Evolutionary conservation across 2,329 filamentous ascomycete genomes (phyloP), one percentile per base, ranked within the genome.

Genomic region (Dryadomyces sulphureus): DNA sequence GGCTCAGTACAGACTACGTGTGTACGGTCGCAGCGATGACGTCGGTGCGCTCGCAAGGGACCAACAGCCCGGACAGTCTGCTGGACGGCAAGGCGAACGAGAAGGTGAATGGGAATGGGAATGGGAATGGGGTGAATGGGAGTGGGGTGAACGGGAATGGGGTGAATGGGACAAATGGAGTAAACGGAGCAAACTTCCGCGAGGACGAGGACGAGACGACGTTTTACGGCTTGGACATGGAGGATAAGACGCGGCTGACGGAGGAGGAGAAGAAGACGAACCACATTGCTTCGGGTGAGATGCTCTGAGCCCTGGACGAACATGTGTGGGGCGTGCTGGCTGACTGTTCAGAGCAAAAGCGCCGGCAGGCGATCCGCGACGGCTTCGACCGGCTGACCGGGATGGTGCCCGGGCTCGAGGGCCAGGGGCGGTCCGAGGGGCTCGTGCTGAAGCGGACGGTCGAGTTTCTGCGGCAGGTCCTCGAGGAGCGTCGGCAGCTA

Each of bases 381-480:
- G 85, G 84, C 47, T 94, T 93, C 60, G 86, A 94, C 60, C 75
- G 79, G 30, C 72, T 94, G 22, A 84, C 84, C 16, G 75, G 80
- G 45, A 71, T 93, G 27, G 85, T 94, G 1, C 88, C 88, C 0
- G 86, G 84, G 0, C 70, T 93, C 45, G 75, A 85, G 55, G 88
- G 88, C 1, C 83, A 89, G 57, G 88, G 84, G 1, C 78, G 87
- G 40, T 92, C 85, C 52, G 88, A 94, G 61, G 85, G 84, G 24
- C 70, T 87, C 17, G 86, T 94, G n/a, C 69, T 94, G 20, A 77
- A 79, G 51, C 73, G 73, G 52, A 83, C 81, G 0, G 75, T 83
- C 25, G 77, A 81, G 14, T 81, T 71, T 51, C 79, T 84, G 57
- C 68, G 68, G 38, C 64, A 77, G 50, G 68, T 80, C 57, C 61